Evolutionary conservation across 2,329 filamentous ascomycete genomes (phyloP), one percentile per base, ranked within the genome.

Genomic region (Epichloe sibirici): DNA sequence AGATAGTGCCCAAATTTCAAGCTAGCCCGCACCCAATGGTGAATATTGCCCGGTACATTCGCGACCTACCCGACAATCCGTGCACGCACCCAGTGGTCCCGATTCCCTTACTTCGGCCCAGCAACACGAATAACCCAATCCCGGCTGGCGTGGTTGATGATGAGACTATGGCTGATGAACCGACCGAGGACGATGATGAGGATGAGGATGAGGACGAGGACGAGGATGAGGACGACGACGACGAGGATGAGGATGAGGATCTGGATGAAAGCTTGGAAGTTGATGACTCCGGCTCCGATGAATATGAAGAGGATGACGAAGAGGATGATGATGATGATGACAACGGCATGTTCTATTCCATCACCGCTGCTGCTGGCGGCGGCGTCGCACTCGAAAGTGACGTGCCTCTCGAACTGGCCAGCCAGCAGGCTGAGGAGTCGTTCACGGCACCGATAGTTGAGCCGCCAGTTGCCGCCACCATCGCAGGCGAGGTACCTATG

Each of bases 11-110:
- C 15, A 28, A 59, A 23, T 52, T 56, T 5, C 45, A 55, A 45
- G 48, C 38, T 9, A 40, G 43, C 13, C 45, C 48, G 25, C 47
- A 48, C 7, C 53, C 53, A 12, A 59, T 64, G 56, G 57, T 64
- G 11, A 63, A 66, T 42, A 50, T 68, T 17, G 57, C 56, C 40
- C 57, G 53, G 21, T 57, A 59, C 21, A 53, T 68, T 38, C 52
- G 50, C 6, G 55, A 56, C 8, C 55, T 67, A 31, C 61, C 63
- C 4, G 62, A 65, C 11, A 68, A 69, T 44, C 66, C 67, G 3
- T 63, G 64, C 46, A 11, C 31, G 12, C 42, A 13, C 37, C 35
- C 49, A 9, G 12, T 35, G 4, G 11, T 48, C 3, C 17, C 25
- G n/a, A 11, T 11, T 28, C 7, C 21, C 15, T 2, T 31, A 4